Base-by-base conservation (phyloP, 1,284 basidiomycete genomes). In the Athelia sp. region DNA sequence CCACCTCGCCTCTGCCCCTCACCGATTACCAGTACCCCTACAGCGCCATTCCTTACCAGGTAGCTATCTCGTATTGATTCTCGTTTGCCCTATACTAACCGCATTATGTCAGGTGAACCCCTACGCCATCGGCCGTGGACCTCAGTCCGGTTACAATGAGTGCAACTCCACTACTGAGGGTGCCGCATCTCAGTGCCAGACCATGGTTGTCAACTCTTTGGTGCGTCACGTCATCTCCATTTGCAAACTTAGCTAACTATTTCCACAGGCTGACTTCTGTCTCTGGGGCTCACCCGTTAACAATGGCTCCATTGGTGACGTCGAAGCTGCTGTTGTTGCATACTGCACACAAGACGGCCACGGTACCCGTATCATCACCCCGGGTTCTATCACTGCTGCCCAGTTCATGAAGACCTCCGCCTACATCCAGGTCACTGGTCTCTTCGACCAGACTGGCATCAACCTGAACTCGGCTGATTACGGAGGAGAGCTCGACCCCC, bases 351-450 rank as follows among this genome's bases (percentile, higher is more conserved):
- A 49, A 61, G 48, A 62, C 38, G 73, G 75, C 26, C 72, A 74
- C 52, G 76, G 77, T 8, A 80, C 81, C 1, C 73, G 81, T 29
- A 58, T 82, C 47, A 81, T 83, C 51, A 80, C 81, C 18, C 65
- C 71, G 49, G 79, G 79, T 13, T 64, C 78, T n/a, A 70, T 82
- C 60, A 63, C 62, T 34, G 73, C 74, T 40, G 81, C 76, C 8
- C 79, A 82, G 63, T 69, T 70, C 62, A 70, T 75, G 52, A 62
- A 64, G 54, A 73, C 74, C 9, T 64, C 68, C 3, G 64, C 71
- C 50, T 80, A 79, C 59, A 54, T 76, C 49, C 70, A 75, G 57
- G 62, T 78, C 47, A 64, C 71, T 40, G 77, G 72, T n/a, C 68
- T 66, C 62, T 64, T 79, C 50, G 66, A 79, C 58, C 77, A 79